A percentile compares a stretch with the other conserved stretches of the same genome.
phyloP scores from a whole-genome alignment of 176 grass and related monocot species.

The Avena eriantha region DNA sequence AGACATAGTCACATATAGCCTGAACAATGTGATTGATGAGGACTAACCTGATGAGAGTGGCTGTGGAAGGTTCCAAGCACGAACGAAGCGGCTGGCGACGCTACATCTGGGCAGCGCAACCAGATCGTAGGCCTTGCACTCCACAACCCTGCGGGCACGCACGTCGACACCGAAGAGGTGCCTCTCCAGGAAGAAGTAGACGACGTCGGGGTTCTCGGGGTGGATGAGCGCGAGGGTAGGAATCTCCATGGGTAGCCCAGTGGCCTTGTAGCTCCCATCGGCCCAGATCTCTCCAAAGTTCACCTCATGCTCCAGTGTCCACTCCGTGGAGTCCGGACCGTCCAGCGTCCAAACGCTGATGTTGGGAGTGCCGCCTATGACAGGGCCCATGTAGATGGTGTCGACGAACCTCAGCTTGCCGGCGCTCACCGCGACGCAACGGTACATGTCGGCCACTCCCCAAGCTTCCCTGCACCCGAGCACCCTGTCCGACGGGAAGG shows the following conservation, averaged over 20 bases:
- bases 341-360: slow-evolving; percentile 21
- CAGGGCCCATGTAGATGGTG: background rate
- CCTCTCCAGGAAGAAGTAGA: slow-evolving; percentile 34
- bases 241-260: background rate
- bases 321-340: slow-evolving; percentile 12
- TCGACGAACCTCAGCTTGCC: slow-evolving; percentile 35
- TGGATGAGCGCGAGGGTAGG: slow-evolving; percentile 18
- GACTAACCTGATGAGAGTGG: background rate
- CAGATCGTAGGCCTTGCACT: slow-evolving; percentile 7
- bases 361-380: background rate
- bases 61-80: background rate
- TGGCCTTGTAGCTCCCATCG: slow-evolving; percentile 31
- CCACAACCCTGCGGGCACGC: slow-evolving; percentile 18
- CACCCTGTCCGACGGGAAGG: background rate
- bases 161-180: slow-evolving; percentile 26
- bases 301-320: slow-evolving; percentile 26
- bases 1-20: background rate
- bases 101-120: background rate
- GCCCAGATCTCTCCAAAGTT: slow-evolving; percentile 17
- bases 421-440: slow-evolving; percentile 16
- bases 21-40: background rate
- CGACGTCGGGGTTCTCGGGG: slow-evolving; percentile 2
- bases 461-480: background rate
- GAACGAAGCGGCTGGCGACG: slow-evolving; percentile 8
- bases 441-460: background rate